Percentiles rank a stretch among this genome's conserved stretches.
phyloP scores from a whole-genome alignment of 805 yeast species.

The Ogataea nakhonphanomensis region DNA sequence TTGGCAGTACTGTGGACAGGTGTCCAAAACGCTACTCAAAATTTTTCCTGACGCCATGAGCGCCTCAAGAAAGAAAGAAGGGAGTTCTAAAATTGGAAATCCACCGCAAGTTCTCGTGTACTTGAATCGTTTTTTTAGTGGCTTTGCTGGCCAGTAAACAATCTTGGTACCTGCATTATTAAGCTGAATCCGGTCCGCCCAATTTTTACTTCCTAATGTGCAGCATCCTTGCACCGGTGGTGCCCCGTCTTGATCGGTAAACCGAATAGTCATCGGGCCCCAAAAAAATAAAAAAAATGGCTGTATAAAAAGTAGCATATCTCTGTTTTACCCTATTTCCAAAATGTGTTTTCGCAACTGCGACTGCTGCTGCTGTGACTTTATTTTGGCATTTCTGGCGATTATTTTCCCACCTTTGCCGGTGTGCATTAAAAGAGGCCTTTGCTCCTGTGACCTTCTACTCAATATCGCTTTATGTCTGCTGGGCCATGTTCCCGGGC shows the following conservation, averaged over 20 bases:
- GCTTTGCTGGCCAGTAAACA: not conserved
- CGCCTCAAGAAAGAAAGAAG: not conserved
- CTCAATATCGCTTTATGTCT: constrained; percentile 63
- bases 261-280: not conserved
- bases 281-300: not conserved
- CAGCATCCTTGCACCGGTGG: constrained; percentile 6
- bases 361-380: constrained; percentile 47
- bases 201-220: not conserved
- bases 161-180: constrained; percentile 8
- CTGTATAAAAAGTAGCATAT: constrained; percentile 2
- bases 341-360: constrained; percentile 31
- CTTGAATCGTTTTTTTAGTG: not conserved
- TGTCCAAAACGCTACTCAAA: too few species aligned
- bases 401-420: constrained; percentile 77
- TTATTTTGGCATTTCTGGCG: constrained; percentile 64
- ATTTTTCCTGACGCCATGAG: not conserved
- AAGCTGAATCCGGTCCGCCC: not conserved
- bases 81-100: not conserved
- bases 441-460: constrained; percentile 64
- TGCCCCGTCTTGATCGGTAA: not conserved
- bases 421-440: constrained; percentile 68
- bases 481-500: constrained; percentile 67
- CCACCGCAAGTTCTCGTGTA: not conserved
- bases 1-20: too few species aligned
- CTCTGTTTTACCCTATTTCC: not conserved